These are phyloP conservation scores for Zalaria sp. DNA, from an alignment of 2,329 filamentous ascomycete species.

Conservation along the genomic window DNA sequence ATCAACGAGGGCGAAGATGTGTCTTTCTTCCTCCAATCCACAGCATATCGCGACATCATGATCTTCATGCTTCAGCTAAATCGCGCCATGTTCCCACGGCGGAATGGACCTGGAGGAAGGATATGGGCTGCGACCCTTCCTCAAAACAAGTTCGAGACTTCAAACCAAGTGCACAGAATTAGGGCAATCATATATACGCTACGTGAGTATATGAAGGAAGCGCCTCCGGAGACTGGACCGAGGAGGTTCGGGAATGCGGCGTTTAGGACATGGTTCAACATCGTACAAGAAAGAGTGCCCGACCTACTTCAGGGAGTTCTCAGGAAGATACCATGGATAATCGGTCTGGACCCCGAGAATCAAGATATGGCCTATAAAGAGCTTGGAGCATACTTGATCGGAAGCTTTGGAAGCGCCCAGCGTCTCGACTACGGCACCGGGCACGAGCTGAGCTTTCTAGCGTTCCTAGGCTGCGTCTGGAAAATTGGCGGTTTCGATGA, in stretches of 20 bases:
- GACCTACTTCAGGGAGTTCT: slow-evolving; percentile 45
- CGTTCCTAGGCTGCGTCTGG: slow-evolving; percentile 83
- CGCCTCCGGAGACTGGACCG: slow-evolving; percentile 72
- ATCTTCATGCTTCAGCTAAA: slow-evolving; percentile 84
- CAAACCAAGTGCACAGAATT: slow-evolving; percentile 48
- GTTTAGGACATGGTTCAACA: slow-evolving; percentile 69
- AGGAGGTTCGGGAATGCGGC: slow-evolving; percentile 84
- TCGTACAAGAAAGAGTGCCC: slow-evolving; percentile 48
- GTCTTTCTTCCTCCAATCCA: slow-evolving; percentile 60
- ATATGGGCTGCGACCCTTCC: slow-evolving; percentile 9
- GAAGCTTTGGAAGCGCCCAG: slow-evolving; percentile 76
- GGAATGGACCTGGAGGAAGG: slow-evolving; percentile 21
- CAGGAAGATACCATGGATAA: slow-evolving; percentile 30
- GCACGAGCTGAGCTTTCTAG: slow-evolving; percentile 87
- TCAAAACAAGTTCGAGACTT: slow-evolving; percentile 33
- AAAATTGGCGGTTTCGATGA: slow-evolving; percentile 67
- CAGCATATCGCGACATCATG: slow-evolving; percentile 77
- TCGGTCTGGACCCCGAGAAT: slow-evolving; percentile 11
- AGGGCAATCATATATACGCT: slow-evolving; percentile 52
- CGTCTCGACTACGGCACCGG: slow-evolving; percentile 91
- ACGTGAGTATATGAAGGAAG: slow-evolving; percentile 55
- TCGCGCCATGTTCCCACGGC: slow-evolving; percentile 64
- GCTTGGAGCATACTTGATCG: slow-evolving; percentile 64
- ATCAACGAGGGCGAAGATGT: slow-evolving; percentile 83
- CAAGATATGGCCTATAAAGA: slow-evolving; percentile 41